These are phyloP conservation scores for Candida sanyaensis DNA, from an alignment of 1,139 yeast species.

Conservation along the genomic window DNA sequence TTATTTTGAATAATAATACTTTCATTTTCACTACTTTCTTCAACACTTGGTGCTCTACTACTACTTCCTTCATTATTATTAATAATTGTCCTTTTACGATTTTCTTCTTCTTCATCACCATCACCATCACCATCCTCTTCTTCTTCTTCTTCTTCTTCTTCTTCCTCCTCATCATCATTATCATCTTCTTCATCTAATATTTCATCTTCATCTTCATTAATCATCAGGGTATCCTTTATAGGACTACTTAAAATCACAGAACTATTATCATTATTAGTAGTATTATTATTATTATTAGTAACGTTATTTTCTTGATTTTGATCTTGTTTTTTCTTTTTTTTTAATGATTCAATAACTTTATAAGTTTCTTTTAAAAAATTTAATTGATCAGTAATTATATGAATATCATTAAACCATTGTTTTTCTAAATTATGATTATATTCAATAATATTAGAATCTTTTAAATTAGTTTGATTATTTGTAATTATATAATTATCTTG, in stretches of 20 bases:
- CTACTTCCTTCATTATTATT: slow-evolving; percentile 2
- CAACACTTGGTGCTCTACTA: neutral
- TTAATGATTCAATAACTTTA: slow-evolving; percentile 25
- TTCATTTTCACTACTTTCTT: slow-evolving; percentile 2
- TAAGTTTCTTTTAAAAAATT: slow-evolving; percentile 33
- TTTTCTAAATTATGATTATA: slow-evolving; percentile 15
- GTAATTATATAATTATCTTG: slow-evolving; percentile 1
- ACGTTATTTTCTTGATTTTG: neutral
- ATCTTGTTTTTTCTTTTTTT: slow-evolving; percentile 17
- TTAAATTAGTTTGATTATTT: neutral
- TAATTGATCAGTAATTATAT: slow-evolving; percentile 29
- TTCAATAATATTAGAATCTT: slow-evolving; percentile 1
- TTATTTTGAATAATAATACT: slow-evolving; percentile 17
- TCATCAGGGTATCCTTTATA: neutral
- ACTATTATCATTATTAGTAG: too few species aligned
- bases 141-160: slow-evolving; percentile 5
- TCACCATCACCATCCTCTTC: neutral
- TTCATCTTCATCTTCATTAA: slow-evolving; percentile 9
- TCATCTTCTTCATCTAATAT: slow-evolving; percentile 8
- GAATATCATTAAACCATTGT: slow-evolving; percentile 28
- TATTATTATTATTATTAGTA: neutral
- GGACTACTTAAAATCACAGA: neutral
- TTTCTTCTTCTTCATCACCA: too few species aligned
- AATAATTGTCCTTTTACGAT: too few species aligned
- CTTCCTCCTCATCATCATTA: slow-evolving; percentile 2